These are phyloP conservation scores for Obelidium mucronatum DNA, from an alignment of 192 early-diverging fungal genomes.

Conservation along the genomic window DNA sequence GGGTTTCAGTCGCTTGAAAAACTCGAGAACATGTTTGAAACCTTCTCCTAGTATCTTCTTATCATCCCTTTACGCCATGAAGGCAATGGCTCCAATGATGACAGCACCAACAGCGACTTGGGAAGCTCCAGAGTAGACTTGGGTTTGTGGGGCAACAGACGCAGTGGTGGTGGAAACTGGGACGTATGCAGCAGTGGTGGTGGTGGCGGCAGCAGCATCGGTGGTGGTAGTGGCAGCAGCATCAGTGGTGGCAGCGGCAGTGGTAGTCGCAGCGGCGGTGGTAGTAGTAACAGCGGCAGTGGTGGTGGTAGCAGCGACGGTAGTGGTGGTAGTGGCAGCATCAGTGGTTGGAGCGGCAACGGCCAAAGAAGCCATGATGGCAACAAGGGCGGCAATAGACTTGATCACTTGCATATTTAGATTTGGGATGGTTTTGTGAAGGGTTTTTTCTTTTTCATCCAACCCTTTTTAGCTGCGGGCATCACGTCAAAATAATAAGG, in stretches of 20 bases:
- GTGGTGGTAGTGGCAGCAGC: neutral
- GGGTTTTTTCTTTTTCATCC: constrained; percentile 4
- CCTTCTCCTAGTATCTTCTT: neutral
- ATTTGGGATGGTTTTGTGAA: neutral
- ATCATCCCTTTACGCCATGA: neutral
- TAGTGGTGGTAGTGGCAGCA: neutral
- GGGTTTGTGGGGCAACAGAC: neutral
- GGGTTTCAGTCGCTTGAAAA: too few relatives aligned
- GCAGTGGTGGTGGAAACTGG: neutral
- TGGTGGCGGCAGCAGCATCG: neutral
- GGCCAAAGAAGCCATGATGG: neutral
- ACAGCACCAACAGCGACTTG: neutral
- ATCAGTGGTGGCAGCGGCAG: neutral
- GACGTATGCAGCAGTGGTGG: neutral
- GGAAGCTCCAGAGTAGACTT: constrained; percentile 6
- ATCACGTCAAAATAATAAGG: too few relatives aligned
- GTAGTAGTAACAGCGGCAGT: neutral
- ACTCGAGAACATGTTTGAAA: too few relatives aligned
- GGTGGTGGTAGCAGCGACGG: neutral
- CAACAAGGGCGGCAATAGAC: constrained; percentile 2
- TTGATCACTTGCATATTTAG: neutral
- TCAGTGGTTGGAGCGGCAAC: neutral
- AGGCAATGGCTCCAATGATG: neutral
- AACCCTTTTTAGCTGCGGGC: too few relatives aligned
- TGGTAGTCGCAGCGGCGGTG: neutral